A percentile compares a stretch with the other conserved stretches of the same genome.
Conservation (phyloP, 495 filamentous ascomycete species). For the Penicillium alfredii region DNA sequence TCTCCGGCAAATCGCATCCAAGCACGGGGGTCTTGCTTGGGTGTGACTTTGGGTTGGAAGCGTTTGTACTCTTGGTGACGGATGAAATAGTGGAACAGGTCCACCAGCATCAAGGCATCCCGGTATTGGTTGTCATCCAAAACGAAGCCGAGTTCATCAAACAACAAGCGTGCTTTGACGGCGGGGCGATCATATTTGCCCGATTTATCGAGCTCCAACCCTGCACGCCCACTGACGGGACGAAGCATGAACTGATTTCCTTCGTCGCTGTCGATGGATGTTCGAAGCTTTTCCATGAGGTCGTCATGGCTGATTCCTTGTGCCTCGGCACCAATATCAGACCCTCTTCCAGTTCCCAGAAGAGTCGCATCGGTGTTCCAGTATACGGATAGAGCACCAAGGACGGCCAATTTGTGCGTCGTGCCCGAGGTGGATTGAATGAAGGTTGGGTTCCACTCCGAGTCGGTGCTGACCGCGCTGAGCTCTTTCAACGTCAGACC, state of each 20-base stretch:
- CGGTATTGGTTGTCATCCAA: constrained; percentile 96
- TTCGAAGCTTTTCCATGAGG: constrained; percentile 66
- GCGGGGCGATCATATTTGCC: constrained; percentile 73
- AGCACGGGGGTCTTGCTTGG: constrained; percentile 84
- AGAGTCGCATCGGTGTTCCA: constrained; percentile 93
- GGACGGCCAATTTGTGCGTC: constrained; percentile 85
- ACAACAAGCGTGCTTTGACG: constrained; percentile 83
- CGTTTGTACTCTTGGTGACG: constrained; percentile 97
- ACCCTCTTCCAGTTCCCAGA: constrained; percentile 65
- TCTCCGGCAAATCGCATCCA: constrained; percentile 89
- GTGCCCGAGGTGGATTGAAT: constrained; percentile 76
- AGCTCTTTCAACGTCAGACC: constrained; percentile 90
- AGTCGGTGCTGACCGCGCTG: constrained; percentile 91
- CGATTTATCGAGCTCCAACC: constrained; percentile 88
- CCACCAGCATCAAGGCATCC: constrained; percentile 93
- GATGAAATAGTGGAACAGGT: constrained; percentile 97
- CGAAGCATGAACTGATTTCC: constrained; percentile 91
- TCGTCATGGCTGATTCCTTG: constrained; percentile 63
- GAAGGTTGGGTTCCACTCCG: constrained; percentile 88
- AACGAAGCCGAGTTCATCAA: constrained; percentile 93
- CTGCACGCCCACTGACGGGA: constrained; percentile 87
- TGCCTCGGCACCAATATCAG: constrained; percentile 54
- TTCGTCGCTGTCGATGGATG: constrained; percentile 67
- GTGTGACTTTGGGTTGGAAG: constrained; percentile 74
- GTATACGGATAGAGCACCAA: constrained; percentile 85